Evolutionary conservation across 2,329 filamentous ascomycete species (phyloP), one percentile per base, ranked within the genome.

Genomic region (Phialophora macrospora): DNA sequence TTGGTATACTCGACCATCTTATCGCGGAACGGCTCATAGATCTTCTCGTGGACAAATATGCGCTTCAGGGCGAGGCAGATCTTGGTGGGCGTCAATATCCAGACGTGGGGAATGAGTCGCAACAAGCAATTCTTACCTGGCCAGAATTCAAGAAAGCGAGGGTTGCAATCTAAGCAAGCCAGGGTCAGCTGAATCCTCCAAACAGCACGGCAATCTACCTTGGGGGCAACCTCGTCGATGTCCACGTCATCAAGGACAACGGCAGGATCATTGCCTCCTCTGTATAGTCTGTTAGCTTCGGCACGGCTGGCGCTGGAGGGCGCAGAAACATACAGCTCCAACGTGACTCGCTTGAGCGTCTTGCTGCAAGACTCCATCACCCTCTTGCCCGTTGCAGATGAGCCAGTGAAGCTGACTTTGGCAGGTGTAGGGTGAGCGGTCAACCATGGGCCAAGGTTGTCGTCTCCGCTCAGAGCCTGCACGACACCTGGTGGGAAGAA

Each of bases 231-330:
- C 74, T 89, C 85, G 6, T 88, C 86, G 30, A 90, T 72, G 66
- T 90, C 86, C 2, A 87, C 87, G 71, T 90, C 88, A 7, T 84
- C 80, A 64, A 90, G 89, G 6, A 90, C 83, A 14, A 90, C 73
- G 1, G 88, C 77, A 0, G 88, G 87, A 6, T 83, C 87, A 76
- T 90, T 90, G 60, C 88, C 88, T 48, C 88, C 88, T 41, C 84
- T 90, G 1, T 46, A 17, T 2, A 12, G 22, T 11, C 52, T 1
- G 28, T 56, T 41, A 62, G 51, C 24, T 48, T 5, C 52, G 6
- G 41, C 22, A 9, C 49, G 0, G 5, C n/a, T 41, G 24, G 24
- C 20, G 38, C 12, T 17, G 30, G 57, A 4, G 4, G 3, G 22
- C 32, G 14, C 30, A n/a, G 34, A 22, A 9, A 51, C 52, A 11